These are phyloP conservation scores for Lipomyces orientalis DNA, from an alignment of 805 yeast genomes.

Conservation along the genomic window DNA sequence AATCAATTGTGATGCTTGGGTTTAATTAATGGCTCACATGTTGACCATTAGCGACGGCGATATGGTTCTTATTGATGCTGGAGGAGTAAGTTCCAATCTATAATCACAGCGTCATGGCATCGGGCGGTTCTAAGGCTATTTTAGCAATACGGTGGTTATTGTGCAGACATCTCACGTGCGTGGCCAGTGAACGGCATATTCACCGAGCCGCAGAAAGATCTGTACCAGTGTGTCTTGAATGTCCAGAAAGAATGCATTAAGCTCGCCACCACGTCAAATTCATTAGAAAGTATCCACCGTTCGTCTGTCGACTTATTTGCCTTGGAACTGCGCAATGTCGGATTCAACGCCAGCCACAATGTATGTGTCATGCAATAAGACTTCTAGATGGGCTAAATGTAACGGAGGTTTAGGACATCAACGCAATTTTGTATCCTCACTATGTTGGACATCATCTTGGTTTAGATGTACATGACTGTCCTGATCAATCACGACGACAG, in stretches of 20 bases:
- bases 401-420: slow-evolving; percentile 16
- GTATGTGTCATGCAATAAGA: neutral
- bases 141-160: slow-evolving; percentile 80
- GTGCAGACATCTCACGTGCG: slow-evolving; percentile 93
- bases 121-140: neutral
- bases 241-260: slow-evolving; percentile 81
- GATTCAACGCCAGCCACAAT: slow-evolving; percentile 52
- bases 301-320: slow-evolving; percentile 64
- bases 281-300: slow-evolving; percentile 78
- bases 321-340: slow-evolving; percentile 71
- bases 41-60: slow-evolving; percentile 62
- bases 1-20: neutral
- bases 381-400: neutral
- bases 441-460: slow-evolving; percentile 96
- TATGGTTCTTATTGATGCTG: slow-evolving; percentile 91
- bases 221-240: slow-evolving; percentile 85
- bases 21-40: neutral
- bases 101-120: neutral
- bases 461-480: slow-evolving; percentile 75
- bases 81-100: slow-evolving; percentile 55
- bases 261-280: slow-evolving; percentile 61
- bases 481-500: slow-evolving; percentile 62
- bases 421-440: slow-evolving; percentile 75
- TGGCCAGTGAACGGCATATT: slow-evolving; percentile 90
- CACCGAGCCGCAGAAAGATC: slow-evolving; percentile 76